Conservation (phyloP, 2,329 filamentous ascomycete genomes). For the Hypocrella siamensis region DNA sequence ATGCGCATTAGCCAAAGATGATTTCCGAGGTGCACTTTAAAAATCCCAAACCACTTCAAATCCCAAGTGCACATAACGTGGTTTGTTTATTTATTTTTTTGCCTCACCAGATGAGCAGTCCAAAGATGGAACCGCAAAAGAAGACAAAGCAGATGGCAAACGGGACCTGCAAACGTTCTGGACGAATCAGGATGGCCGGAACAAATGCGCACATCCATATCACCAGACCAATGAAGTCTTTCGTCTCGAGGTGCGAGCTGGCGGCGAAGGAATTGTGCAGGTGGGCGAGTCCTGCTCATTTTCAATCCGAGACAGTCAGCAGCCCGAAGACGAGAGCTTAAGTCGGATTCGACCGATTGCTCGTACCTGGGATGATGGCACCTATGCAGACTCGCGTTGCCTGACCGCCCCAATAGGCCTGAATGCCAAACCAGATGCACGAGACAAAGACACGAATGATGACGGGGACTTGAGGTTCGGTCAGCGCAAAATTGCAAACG, state of each 20-base stretch:
- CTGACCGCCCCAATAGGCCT: constrained; percentile 14
- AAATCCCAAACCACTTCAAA: no score
- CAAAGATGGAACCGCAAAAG: constrained; percentile 9
- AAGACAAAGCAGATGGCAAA: constrained; percentile 11
- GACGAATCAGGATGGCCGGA: constrained; percentile 8
- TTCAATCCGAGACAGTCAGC: background rate
- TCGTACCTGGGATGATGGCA: constrained; percentile 11
- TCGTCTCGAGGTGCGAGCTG: constrained; percentile 10
- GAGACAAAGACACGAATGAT: constrained; percentile 11
- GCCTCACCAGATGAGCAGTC: constrained; percentile 7
- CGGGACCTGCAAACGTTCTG: constrained; percentile 11
- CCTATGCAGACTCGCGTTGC: constrained; percentile 12
- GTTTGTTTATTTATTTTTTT: background rate
- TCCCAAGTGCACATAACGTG: no score
- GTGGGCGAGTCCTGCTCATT: constrained; percentile 7
- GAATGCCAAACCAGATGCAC: constrained; percentile 14
- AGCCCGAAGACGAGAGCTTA: background rate
- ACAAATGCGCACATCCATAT: constrained; percentile 10
- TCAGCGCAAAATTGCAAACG: no score
- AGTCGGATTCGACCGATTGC: background rate
- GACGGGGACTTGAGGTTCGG: constrained; percentile 12
- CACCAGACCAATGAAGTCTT: constrained; percentile 12
- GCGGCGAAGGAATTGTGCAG: constrained; percentile 10
- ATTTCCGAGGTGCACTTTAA: no score
- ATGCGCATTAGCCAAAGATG: background rate